phyloP scores from a whole-genome alignment of 2,329 filamentous ascomycete genomes.

The Claviceps sp. region DNA sequence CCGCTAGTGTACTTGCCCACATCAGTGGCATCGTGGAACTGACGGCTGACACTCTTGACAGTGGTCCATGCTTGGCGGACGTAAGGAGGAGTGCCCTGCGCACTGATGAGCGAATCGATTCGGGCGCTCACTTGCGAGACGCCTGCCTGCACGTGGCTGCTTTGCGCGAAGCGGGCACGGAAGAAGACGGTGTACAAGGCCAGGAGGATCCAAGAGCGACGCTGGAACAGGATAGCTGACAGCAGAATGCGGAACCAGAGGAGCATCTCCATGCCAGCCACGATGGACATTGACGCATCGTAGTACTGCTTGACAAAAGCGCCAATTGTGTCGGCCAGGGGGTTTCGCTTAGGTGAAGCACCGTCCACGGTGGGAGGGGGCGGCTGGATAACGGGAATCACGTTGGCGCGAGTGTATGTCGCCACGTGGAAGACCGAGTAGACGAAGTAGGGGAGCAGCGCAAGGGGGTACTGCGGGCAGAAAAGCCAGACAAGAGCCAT shows the following conservation, averaged over 20 bases:
- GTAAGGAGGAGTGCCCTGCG: constrained; percentile 73
- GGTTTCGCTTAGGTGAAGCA: constrained; percentile 44
- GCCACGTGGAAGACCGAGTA: constrained; percentile 98
- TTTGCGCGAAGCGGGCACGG: constrained; percentile 80
- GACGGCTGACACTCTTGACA: constrained; percentile 58
- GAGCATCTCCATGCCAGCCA: constrained; percentile 74
- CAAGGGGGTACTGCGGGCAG: constrained; percentile 76
- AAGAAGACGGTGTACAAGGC: constrained; percentile 82
- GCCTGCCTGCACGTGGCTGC: constrained; percentile 78
- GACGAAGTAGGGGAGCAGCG: constrained; percentile 85
- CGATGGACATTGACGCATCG: constrained; percentile 86
- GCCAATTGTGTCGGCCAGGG: constrained; percentile 71
- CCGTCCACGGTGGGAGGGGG: constrained; percentile 42
- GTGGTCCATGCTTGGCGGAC: constrained; percentile 69
- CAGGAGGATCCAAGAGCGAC: constrained; percentile 81
- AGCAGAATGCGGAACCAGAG: constrained; percentile 75
- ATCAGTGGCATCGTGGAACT: constrained; percentile 71
- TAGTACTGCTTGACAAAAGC: constrained; percentile 97
- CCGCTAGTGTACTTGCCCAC: constrained; percentile 57
- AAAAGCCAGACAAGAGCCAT: constrained; percentile 96
- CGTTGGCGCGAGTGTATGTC: constrained; percentile 86
- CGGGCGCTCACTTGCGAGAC: constrained; percentile 60
- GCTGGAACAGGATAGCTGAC: constrained; percentile 75
- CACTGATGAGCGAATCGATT: constrained; percentile 68
- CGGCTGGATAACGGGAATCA: constrained; percentile 76